A percentile compares a stretch with the other conserved stretches of the same genome.
Conservation (phyloP, 352 stramenopile species). For the Phytophthora uliginosa region DNA sequence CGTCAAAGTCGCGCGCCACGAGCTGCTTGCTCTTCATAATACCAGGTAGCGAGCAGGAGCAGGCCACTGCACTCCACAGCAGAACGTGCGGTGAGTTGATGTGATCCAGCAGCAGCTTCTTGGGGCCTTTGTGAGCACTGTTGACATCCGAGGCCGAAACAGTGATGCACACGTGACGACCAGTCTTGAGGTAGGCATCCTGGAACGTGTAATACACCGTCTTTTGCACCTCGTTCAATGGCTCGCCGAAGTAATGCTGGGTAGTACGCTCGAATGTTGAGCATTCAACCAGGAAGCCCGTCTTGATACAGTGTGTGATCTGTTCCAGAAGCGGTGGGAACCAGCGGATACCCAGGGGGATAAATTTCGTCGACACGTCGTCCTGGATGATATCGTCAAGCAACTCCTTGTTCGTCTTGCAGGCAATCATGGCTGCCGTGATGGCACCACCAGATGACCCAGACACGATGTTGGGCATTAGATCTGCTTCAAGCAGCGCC, state of each 20-base stretch:
- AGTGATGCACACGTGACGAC: constrained; percentile 96
- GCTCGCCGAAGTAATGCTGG: constrained; percentile 94
- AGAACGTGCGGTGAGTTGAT: constrained; percentile 95
- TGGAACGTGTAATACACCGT: constrained; percentile 93
- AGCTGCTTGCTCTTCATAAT: constrained; percentile 95
- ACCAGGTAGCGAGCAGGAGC: constrained; percentile 93
- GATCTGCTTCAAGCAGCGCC: constrained; percentile 87
- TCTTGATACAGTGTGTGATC: constrained; percentile 91
- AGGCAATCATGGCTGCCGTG: constrained; percentile 87
- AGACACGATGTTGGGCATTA: constrained; percentile 95
- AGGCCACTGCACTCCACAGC: constrained; percentile 91
- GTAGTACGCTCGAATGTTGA: constrained; percentile 87
- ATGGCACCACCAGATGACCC: constrained; percentile 95
- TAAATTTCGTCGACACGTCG: constrained; percentile 68
- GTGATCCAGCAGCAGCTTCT: constrained; percentile 94
- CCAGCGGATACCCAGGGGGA: constrained; percentile 73
- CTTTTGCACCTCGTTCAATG: constrained; percentile 53
- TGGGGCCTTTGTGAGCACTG: constrained; percentile 76
- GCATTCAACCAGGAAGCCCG: constrained; percentile 92
- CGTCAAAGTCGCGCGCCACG: constrained; percentile 81
- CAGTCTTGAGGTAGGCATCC: constrained; percentile 94
- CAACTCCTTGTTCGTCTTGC: constrained; percentile 89
- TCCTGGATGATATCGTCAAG: constrained; percentile 70
- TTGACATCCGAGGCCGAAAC: constrained; percentile 93
- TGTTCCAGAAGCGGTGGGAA: constrained; percentile 90